phyloP scores from a whole-genome alignment of 2,329 filamentous ascomycete genomes.

The Fusarium papillatum region DNA sequence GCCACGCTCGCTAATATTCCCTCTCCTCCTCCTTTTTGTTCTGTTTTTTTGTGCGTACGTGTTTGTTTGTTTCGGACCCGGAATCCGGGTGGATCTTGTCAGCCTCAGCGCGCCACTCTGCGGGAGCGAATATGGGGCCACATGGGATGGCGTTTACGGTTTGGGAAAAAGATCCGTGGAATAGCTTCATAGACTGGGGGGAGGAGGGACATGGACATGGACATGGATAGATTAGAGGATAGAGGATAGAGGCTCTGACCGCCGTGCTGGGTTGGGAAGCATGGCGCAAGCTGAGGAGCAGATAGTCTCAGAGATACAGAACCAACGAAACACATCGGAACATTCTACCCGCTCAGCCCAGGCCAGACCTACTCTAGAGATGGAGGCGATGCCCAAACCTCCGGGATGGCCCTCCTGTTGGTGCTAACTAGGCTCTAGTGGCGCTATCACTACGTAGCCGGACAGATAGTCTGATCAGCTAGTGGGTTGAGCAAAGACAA shows the following conservation, averaged over 20 bases:
- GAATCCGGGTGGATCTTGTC: not conserved
- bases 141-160: conserved; percentile 10
- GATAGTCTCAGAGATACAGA: not conserved
- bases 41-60: not conserved
- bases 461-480: not conserved
- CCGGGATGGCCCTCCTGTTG: not conserved
- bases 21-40: not conserved
- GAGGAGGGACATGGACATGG: no score
- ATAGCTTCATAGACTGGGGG: conserved; percentile 6
- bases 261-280: not conserved
- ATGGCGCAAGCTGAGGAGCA: not conserved
- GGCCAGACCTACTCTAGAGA: not conserved
- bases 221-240: not conserved
- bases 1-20: not conserved
- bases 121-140: not conserved
- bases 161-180: conserved; percentile 3
- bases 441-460: not conserved
- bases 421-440: not conserved
- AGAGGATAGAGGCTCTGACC: not conserved
- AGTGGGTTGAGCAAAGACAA: not conserved
- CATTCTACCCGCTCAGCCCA: not conserved
- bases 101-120: not conserved
- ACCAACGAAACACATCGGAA: not conserved
- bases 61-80: not conserved
- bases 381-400: not conserved